These are phyloP conservation scores for Dothideomycetes sp. DNA, from an alignment of 2,329 filamentous ascomycete species.

Conservation along the genomic window DNA sequence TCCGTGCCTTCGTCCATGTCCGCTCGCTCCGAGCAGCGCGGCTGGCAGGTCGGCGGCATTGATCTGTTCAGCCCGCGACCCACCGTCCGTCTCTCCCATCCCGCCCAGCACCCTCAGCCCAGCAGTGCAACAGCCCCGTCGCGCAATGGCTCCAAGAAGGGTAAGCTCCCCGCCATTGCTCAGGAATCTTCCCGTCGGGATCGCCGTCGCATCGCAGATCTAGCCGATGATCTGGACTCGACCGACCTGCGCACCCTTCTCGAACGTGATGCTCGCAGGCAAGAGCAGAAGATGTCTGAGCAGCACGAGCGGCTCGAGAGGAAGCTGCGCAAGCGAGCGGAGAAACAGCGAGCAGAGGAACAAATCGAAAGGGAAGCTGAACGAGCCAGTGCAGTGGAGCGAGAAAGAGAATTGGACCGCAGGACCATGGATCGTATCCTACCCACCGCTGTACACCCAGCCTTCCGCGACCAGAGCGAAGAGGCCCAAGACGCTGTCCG, in stretches of 20 bases:
- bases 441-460: constrained; percentile 23
- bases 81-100: constrained; percentile 49
- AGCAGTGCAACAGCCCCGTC: background rate
- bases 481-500: constrained; percentile 2
- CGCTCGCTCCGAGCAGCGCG: constrained; percentile 59
- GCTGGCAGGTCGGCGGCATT: constrained; percentile 70
- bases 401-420: constrained; percentile 30
- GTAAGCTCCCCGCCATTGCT: constrained; percentile 19
- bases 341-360: constrained; percentile 47
- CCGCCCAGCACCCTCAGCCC: background rate
- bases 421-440: constrained; percentile 8
- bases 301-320: constrained; percentile 58
- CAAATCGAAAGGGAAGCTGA: constrained; percentile 37
- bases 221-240: constrained; percentile 79
- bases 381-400: constrained; percentile 35
- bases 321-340: constrained; percentile 54
- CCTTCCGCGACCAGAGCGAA: constrained; percentile 15
- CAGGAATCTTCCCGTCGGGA: constrained; percentile 28
- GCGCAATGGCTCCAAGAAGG: constrained; percentile 15
- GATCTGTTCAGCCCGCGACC: constrained; percentile 78
- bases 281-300: constrained; percentile 58
- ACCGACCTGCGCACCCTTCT: constrained; percentile 76
- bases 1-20: constrained; percentile 71
- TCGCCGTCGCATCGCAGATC: constrained; percentile 52
- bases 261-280: constrained; percentile 75